phyloP scores from a whole-genome alignment of 2,329 filamentous ascomycete species.

The Monosporascus ibericus region DNA sequence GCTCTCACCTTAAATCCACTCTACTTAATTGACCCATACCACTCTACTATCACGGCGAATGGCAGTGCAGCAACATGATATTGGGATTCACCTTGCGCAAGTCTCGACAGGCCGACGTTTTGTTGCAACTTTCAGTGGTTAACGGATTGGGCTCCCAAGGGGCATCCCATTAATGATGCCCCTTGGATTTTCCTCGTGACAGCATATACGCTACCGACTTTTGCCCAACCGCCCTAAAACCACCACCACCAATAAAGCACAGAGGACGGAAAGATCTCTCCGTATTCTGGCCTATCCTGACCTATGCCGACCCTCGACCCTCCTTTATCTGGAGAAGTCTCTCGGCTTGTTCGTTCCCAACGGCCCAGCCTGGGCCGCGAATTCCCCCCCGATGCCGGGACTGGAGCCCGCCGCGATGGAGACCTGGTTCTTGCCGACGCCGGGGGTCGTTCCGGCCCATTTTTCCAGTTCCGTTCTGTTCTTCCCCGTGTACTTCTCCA shows the following conservation, averaged over 20 bases:
- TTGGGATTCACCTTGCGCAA: no score
- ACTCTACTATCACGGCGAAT: no score
- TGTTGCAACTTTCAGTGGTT: no score
- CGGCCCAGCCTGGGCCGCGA: background rate
- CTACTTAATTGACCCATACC: no score
- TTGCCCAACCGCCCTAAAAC: background rate
- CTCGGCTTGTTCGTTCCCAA: background rate
- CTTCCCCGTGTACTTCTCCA: slow-evolving; percentile 36
- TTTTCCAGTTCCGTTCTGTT: slow-evolving; percentile 22
- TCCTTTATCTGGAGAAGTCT: background rate
- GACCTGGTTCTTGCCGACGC: slow-evolving; percentile 26
- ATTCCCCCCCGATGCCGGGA: background rate
- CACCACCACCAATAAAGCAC: background rate
- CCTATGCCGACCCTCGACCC: background rate
- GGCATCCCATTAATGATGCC: no score
- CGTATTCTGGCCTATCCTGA: background rate
- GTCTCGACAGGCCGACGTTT: no score
- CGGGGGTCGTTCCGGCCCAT: slow-evolving; percentile 32
- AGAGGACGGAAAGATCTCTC: no score
- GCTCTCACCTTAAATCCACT: no score
- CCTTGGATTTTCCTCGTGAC: no score
- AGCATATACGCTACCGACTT: background rate
- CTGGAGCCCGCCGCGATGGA: background rate
- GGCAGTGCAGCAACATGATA: no score
- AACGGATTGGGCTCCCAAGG: no score